Base-by-base conservation (phyloP, 148 eudicot species). In the Hydrangea macrophylla region DNA sequence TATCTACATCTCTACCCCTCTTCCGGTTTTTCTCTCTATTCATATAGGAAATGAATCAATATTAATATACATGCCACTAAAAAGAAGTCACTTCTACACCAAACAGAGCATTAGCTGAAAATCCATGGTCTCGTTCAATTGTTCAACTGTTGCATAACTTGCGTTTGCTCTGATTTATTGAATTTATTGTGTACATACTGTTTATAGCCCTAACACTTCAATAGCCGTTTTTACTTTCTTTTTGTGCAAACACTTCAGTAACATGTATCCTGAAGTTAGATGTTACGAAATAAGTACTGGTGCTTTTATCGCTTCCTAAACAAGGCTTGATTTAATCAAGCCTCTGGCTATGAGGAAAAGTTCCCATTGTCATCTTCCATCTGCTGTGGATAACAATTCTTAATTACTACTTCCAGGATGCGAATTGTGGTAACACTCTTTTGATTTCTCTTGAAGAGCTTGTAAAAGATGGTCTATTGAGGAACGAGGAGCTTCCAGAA, bases 371-470 rank as follows among this genome's bases (percentile, higher is more conserved):
- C 7, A 35, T 36, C 24, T 68, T 57, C 24, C 5, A 8, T 73
- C 13, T 65, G n/a, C 28, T n/a, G 23, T 58, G 63, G 42, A 45
- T 58, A 7, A 31, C 39, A 17, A 15, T 42, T 63, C 30, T 69
- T 60, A 56, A 54, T 51, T 48, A 26, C 25, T 30, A 42, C 55
- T 66, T 63, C 50, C 70, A 90, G 99, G 99, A 94, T 84, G 97
- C 99, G 68, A 94, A 94, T 80, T 94, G 97, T 74, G 99, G 99
- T 22, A 94, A 94, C 59, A 94, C 96, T 20, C 97, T 94, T 84
- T 68, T 91, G 78, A 90, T 94, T 56, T 94, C 99, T 64, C 97
- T 94, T 42, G 93, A 94, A 62, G 99, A 94, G 74, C 93, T 94
- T 72, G 96, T 94, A 10, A 79, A 94, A 75, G 99, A 94, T 84